These are phyloP conservation scores for Saxophila tyrrhenica DNA, from an alignment of 495 filamentous ascomycete genomes.

Conservation along the genomic window DNA sequence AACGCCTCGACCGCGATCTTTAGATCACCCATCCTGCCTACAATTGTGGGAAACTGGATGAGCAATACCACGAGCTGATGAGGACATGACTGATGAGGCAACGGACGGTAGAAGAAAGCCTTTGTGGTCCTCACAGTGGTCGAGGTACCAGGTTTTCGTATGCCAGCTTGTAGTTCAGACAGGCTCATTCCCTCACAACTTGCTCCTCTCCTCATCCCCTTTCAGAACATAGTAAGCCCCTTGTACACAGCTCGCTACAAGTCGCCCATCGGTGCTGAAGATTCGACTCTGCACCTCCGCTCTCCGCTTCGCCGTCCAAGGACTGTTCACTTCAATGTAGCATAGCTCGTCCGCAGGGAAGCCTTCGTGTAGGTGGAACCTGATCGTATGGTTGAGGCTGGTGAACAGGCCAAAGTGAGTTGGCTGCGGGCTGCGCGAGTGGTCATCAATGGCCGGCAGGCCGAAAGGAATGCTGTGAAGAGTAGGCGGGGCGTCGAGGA, in stretches of 20 bases:
- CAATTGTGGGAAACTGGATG: no score
- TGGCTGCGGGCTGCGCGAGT: neutral
- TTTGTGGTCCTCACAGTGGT: no score
- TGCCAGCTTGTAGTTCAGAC: no score
- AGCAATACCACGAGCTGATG: no score
- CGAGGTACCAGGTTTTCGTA: no score
- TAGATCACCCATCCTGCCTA: no score
- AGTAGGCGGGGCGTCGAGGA: neutral
- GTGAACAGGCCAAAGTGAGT: neutral
- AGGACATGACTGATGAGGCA: no score
- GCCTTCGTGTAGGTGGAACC: neutral
- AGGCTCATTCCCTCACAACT: neutral
- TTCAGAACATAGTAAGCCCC: constrained; percentile 1
- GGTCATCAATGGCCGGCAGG: neutral
- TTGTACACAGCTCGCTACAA: neutral
- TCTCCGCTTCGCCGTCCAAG: neutral
- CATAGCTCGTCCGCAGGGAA: neutral
- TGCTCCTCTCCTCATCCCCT: neutral
- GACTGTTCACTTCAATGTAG: neutral
- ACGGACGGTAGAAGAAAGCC: no score
- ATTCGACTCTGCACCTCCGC: constrained; percentile 1
- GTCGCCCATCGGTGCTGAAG: neutral
- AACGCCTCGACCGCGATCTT: no score
- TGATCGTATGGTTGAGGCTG: neutral
- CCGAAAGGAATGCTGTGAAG: neutral